Conservation (phyloP, 1,284 basidiomycete genomes). For the Meripilus lineatus region DNA sequence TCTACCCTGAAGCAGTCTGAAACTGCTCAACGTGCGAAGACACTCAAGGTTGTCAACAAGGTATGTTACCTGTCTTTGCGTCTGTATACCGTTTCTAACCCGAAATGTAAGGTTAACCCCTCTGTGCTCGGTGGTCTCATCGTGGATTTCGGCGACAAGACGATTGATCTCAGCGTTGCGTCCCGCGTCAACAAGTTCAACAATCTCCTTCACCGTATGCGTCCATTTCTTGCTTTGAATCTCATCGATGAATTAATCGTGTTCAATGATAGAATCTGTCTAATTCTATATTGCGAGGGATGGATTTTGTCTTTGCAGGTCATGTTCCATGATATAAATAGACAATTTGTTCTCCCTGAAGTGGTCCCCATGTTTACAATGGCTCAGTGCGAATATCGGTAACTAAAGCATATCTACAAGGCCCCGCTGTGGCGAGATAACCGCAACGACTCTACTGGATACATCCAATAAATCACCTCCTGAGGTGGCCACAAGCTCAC, state of each 20-base stretch:
- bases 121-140: conserved; percentile 84
- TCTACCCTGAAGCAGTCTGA: conserved; percentile 80
- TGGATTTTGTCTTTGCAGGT: conserved; percentile 3
- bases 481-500: conserved; percentile 43
- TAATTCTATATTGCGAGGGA: conserved; percentile 13
- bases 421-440: conserved; percentile 32
- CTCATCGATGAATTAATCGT: conserved; percentile 9
- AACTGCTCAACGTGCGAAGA: conserved; percentile 80
- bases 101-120: conserved; percentile 69
- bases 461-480: conserved; percentile 29
- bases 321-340: neutral
- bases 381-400: too few species aligned
- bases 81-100: conserved; percentile 3
- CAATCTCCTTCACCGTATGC: conserved; percentile 74
- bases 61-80: conserved; percentile 33
- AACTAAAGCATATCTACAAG: conserved; percentile 20
- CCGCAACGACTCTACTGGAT: conserved; percentile 43
- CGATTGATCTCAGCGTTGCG: conserved; percentile 91
- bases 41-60: conserved; percentile 85
- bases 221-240: neutral
- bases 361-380: too few species aligned
- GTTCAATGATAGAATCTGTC: conserved; percentile 31
- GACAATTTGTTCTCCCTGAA: neutral
- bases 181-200: conserved; percentile 95
- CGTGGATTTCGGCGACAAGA: conserved; percentile 98